These are phyloP conservation scores for Closterium sp. DNA, from an alignment of 139 green algal genomes.

Conservation along the genomic window DNA sequence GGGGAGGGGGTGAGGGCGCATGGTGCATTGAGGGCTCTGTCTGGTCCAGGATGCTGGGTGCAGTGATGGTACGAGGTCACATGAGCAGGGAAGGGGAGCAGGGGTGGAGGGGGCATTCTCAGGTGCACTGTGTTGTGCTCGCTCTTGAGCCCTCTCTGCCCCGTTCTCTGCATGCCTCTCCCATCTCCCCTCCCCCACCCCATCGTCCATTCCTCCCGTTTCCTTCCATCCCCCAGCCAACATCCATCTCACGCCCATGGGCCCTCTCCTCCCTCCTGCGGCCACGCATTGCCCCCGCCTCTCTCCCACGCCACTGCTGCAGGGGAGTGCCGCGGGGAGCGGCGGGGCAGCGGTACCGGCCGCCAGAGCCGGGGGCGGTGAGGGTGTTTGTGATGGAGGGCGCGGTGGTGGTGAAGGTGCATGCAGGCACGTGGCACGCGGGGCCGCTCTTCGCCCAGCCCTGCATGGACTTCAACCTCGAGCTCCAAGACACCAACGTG, in stretches of 20 bases:
- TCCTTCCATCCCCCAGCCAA: too few relatives aligned
- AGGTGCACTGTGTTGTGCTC: too few relatives aligned
- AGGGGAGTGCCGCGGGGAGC: background rate
- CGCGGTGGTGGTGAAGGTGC: constrained; percentile 70
- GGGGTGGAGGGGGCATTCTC: too few relatives aligned
- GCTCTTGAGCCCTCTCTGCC: too few relatives aligned
- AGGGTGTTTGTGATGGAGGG: constrained; percentile 27
- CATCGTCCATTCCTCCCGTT: background rate
- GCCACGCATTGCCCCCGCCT: background rate
- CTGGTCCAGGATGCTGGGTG: constrained; percentile 69
- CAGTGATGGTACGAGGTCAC: too few relatives aligned
- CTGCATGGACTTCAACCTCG: constrained; percentile 88
- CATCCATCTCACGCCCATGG: too few relatives aligned
- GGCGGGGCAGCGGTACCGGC: constrained; percentile 32
- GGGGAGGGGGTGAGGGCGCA: constrained; percentile 9
- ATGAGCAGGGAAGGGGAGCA: too few relatives aligned
- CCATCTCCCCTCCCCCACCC: too few relatives aligned
- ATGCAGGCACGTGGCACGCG: constrained; percentile 75
- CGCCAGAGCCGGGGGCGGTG: constrained; percentile 24
- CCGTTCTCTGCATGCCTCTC: too few relatives aligned
- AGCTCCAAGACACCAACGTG: constrained; percentile 92
- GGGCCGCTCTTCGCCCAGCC: constrained; percentile 70
- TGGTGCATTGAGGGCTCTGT: constrained; percentile 19
- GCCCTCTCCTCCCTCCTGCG: background rate
- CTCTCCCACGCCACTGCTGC: background rate